Base-by-base conservation (phyloP, 805 yeast genomes). In the Monosporozyma aquatica region DNA sequence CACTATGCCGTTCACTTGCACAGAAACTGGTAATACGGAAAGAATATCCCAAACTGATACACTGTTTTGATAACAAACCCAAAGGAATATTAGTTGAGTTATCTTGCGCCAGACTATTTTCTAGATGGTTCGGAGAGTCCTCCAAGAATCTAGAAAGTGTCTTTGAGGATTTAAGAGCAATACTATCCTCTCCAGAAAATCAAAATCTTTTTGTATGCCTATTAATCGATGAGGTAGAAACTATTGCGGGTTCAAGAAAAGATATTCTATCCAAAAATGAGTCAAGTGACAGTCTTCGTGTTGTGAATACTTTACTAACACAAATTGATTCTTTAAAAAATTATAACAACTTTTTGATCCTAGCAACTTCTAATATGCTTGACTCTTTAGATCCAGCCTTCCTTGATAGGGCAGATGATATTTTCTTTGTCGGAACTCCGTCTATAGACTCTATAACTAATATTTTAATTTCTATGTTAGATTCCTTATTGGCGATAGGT, bases 51-150 rank as follows among this genome's bases (percentile, higher is more conserved):
- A 18, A 18, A 5, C 13, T 29, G 18, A 3, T 23, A 13, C 15
- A 25, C 15, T 30, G 11, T 10, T 11, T 30, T 15, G 25, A 29
- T 11, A 37, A 26, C 14, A 33, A n/a, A 11, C 38, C 47, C 14
- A 50, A 48, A 15, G 66, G 68, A 1, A 43, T 62, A 2, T 43
- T 70, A 9, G 47, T 71, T n/a, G 75, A 71, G 42, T 40, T 70
- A 2, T 61, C 70, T 1, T 68, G 73, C 43, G 65, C 71, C 6
- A 57, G 61, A 28, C 52, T 71, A 1, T 69, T 70, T 41, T 70
- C 75, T 4, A 60, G 69, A 46, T 71, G 72, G 67, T 64, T 66
- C 47, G 73, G 74, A 5, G 74, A 71, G 47, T 66, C 72, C 22
- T 65, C 74, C 4, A 68, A 66, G 41, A 68, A 69, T 38, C 48